phyloP scores from a whole-genome alignment of 495 filamentous ascomycete species.

The Mytilinidion resinicola region DNA sequence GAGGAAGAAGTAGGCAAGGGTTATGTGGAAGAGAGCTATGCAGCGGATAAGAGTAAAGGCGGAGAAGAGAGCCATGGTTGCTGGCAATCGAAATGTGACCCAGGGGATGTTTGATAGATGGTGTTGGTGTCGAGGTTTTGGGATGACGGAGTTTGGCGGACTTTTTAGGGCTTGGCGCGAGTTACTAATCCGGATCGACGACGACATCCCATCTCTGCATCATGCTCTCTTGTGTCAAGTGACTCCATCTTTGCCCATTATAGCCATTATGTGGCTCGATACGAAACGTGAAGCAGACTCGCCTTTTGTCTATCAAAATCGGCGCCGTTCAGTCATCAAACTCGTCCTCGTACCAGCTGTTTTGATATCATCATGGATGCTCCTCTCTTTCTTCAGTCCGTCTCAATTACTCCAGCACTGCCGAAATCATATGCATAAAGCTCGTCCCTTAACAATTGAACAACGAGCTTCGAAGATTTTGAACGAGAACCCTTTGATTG shows the following conservation, averaged over 20 bases:
- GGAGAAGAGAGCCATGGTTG: conserved; percentile 70
- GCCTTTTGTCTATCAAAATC: no score
- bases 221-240: no score
- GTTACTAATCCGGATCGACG: not conserved
- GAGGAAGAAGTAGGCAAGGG: conserved; percentile 75
- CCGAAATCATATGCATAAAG: no score
- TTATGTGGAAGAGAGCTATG: conserved; percentile 73
- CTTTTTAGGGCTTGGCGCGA: not conserved
- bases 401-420: no score
- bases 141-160: not conserved
- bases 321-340: no score
- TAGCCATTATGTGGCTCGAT: no score
- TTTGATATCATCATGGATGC: no score
- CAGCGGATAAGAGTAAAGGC: conserved; percentile 69
- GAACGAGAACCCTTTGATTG: conserved; percentile 69
- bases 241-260: no score
- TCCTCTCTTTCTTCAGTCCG: no score
- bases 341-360: no score
- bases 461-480: conserved; percentile 65
- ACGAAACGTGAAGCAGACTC: no score
- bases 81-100: not conserved
- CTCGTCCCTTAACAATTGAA: conserved; percentile 42
- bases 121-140: not conserved
- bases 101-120: not conserved
- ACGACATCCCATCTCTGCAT: not conserved